Evolutionary conservation across 768 basidiomycete species (phyloP).

Genomic region (Favolaschia claudopus): DNA sequence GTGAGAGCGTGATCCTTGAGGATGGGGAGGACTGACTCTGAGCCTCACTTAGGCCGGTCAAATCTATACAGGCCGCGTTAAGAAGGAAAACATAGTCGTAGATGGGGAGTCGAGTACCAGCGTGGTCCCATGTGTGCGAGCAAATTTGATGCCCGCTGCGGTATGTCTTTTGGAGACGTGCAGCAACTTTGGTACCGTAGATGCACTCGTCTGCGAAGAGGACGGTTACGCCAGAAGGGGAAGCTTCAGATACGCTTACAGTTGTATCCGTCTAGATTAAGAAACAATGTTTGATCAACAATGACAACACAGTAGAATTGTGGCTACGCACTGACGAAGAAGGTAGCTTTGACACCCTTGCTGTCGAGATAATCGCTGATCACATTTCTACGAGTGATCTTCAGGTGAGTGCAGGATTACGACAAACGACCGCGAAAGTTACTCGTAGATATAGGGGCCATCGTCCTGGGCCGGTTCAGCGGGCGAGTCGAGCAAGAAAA

Average conservation of each 20-base stretch:
- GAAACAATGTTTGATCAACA: no score
- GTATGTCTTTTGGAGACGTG: constrained; percentile 29
- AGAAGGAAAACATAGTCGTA: no score
- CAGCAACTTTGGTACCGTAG: constrained; percentile 23
- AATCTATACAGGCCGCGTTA: no score
- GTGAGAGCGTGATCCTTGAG: neutral
- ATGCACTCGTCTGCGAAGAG: constrained; percentile 36
- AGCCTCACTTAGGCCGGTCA: constrained; percentile 22
- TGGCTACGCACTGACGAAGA: constrained; percentile 36
- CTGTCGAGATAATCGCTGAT: constrained; percentile 16
- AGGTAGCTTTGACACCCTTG: constrained; percentile 32
- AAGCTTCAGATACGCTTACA: constrained; percentile 1
- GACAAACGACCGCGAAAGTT: neutral
- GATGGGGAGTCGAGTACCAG: no score
- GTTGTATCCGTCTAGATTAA: constrained; percentile 30
- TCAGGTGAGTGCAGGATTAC: neutral
- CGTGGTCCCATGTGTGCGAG: constrained; percentile 42
- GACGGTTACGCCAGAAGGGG: neutral
- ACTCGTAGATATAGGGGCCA: constrained; percentile 20
- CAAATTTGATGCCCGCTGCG: constrained; percentile 37
- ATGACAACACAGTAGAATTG: no score
- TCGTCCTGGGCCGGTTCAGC: constrained; percentile 15
- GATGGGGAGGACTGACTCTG: constrained; percentile 14
- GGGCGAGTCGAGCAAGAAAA: neutral
- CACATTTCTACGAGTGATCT: neutral